phyloP scores from a whole-genome alignment of 1,284 basidiomycete species.

The Vanrija pseudolonga region DNA sequence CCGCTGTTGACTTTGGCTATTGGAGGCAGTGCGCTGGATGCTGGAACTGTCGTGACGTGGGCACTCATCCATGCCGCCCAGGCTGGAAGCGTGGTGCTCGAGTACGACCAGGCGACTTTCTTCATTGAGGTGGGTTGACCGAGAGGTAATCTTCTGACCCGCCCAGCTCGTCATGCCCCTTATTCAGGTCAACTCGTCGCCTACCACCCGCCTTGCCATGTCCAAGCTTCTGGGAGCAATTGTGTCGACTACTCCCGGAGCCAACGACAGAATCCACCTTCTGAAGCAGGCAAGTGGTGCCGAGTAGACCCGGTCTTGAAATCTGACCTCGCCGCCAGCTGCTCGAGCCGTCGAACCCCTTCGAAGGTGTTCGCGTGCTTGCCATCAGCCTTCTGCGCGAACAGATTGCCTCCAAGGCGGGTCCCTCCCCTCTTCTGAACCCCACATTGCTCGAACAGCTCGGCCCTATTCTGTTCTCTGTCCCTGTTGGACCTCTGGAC shows the following conservation, averaged over 20 bases:
- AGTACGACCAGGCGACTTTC: conserved; percentile 27
- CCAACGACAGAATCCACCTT: conserved; percentile 23
- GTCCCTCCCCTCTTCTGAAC: conserved; percentile 8
- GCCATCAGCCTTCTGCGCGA: conserved; percentile 32
- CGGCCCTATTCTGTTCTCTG: conserved; percentile 18
- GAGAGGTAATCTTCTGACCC: not conserved
- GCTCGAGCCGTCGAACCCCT: conserved; percentile 39
- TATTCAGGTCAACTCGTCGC: conserved; percentile 23
- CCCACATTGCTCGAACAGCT: conserved; percentile 15
- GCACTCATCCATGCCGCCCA: conserved; percentile 9
- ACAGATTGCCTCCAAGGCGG: conserved; percentile 12
- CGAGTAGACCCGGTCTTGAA: not conserved
- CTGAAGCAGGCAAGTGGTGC: conserved; percentile 25
- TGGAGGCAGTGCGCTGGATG: conserved; percentile 24
- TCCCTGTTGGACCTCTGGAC: conserved; percentile 15
- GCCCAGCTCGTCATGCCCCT: conserved; percentile 30
- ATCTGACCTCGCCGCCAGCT: conserved; percentile 16
- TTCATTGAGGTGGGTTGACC: conserved; percentile 31
- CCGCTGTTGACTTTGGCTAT: conserved; percentile 22
- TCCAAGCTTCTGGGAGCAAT: conserved; percentile 34
- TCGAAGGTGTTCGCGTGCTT: conserved; percentile 34
- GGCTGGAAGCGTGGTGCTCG: conserved; percentile 6
- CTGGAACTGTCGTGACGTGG: conserved; percentile 23
- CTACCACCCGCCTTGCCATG: conserved; percentile 25
- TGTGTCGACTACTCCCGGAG: conserved; percentile 11